Percentiles rank a stretch among this genome's conserved stretches.
phyloP scores from a whole-genome alignment of 805 yeast genomes.

The Saccharomycopsis lassenensis region DNA sequence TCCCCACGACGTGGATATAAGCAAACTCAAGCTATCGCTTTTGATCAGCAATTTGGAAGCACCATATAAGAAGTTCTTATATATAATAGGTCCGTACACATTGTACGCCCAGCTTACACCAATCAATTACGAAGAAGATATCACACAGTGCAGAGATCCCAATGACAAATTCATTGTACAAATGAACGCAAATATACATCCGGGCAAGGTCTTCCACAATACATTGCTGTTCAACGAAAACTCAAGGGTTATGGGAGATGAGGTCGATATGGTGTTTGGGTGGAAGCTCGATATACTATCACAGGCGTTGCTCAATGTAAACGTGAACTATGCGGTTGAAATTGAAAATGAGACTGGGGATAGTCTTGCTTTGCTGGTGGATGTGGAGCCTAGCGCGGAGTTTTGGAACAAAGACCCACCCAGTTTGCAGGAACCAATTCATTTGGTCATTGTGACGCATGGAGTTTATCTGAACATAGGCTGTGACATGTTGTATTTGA shows the following conservation, averaged over 20 bases:
- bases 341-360: constrained; percentile 16
- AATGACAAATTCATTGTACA: constrained; percentile 28
- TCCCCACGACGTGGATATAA: no score
- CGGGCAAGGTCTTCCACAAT: constrained; percentile 59
- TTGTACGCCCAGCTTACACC: constrained; percentile 76
- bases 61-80: constrained; percentile 68
- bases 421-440: constrained; percentile 46
- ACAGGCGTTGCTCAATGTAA: constrained; percentile 69
- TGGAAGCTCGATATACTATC: constrained; percentile 79
- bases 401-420: constrained; percentile 66
- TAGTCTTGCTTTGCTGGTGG: constrained; percentile 21
- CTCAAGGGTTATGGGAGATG: constrained; percentile 24
- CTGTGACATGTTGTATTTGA: constrained; percentile 81
- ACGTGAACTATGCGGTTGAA: constrained; percentile 56
- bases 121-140: constrained; percentile 44
- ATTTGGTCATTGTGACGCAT: constrained; percentile 78
- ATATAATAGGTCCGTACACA: constrained; percentile 80
- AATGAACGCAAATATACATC: constrained; percentile 48
- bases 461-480: constrained; percentile 86
- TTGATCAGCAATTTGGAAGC: constrained; percentile 63
- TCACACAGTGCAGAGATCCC: constrained; percentile 29
- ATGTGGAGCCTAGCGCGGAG: constrained; percentile 44
- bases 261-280: constrained; percentile 4
- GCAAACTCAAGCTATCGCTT: no score
- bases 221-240: constrained; percentile 38